These are phyloP conservation scores for Leptodermis oblonga DNA, from an alignment of 257 asterid species.

Conservation along the genomic window DNA sequence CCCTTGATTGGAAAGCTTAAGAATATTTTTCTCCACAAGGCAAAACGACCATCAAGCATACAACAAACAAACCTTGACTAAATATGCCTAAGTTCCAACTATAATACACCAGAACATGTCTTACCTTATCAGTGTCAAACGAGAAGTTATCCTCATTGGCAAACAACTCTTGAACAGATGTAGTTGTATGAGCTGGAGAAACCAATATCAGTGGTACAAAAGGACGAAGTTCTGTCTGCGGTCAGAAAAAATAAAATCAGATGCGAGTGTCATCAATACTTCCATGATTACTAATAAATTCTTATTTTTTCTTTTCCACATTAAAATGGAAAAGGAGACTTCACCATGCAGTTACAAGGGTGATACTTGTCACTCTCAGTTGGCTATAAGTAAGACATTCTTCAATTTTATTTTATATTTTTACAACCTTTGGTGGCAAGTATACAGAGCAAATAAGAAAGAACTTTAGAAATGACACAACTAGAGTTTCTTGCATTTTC, in stretches of 20 bases:
- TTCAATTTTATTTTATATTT: too few relatives aligned
- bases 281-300: not conserved
- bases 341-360: not conserved
- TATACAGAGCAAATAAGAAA: not conserved
- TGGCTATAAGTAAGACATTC: not conserved
- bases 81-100: not conserved
- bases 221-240: constrained; percentile 60
- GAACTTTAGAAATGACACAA: not conserved
- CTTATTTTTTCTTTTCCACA: not conserved
- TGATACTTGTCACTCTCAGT: not conserved
- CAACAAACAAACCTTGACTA: not conserved
- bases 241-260: constrained; percentile 26
- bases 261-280: not conserved
- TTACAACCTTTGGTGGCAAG: not conserved
- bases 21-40: not conserved
- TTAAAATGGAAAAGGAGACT: not conserved
- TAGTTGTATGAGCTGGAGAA: constrained; percentile 45
- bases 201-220: constrained; percentile 69
- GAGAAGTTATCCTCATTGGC: constrained; percentile 50
- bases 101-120: constrained; percentile 8
- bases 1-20: not conserved
- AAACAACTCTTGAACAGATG: constrained; percentile 55
- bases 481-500: not conserved
- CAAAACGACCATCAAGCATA: too few relatives aligned
- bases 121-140: constrained; percentile 83